Evolutionary conservation across 257 asterid genomes (phyloP).

Genomic region (Rhazya stricta): DNA sequence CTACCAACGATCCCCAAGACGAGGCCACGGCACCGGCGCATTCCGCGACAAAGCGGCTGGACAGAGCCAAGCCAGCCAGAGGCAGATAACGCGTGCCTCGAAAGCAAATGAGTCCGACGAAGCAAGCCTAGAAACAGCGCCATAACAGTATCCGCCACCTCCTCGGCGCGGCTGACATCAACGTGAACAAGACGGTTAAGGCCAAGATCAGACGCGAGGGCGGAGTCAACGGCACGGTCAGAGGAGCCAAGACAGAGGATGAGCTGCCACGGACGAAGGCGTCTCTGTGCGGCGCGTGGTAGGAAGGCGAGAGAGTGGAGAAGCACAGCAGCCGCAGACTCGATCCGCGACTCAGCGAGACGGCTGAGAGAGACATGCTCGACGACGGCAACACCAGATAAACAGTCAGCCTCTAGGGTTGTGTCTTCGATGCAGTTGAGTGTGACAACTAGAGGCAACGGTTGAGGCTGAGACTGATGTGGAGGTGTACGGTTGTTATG

Average conservation of each 20-base stretch:
- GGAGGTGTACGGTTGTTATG: constrained; percentile 26
- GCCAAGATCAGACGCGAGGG: constrained; percentile 82
- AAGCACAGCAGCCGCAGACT: constrained; percentile 77
- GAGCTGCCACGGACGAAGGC: constrained; percentile 92
- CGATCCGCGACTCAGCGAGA: constrained; percentile 84
- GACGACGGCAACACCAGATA: constrained; percentile 63
- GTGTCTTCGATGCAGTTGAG: constrained; percentile 91
- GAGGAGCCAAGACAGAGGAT: constrained; percentile 93
- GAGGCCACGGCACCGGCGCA: constrained; percentile 65
- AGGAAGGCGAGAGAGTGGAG: constrained; percentile 94
- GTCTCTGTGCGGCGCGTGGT: constrained; percentile 98
- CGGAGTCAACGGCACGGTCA: constrained; percentile 80
- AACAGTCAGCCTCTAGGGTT: constrained; percentile 68
- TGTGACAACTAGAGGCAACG: constrained; percentile 66
- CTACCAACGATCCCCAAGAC: constrained; percentile 94
- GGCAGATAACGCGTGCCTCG: constrained; percentile 79
- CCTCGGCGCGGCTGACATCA: constrained; percentile 90
- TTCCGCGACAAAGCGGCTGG: constrained; percentile 98
- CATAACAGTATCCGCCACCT: constrained; percentile 99
- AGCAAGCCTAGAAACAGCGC: constrained; percentile 82
- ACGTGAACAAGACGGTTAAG: constrained; percentile 72
- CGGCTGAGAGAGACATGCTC: constrained; percentile 90
- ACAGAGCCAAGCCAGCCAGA: constrained; percentile 99
- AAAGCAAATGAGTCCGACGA: constrained; percentile 90
- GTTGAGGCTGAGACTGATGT: constrained; percentile 32